These are phyloP conservation scores for Rutstroemia sp. DNA, from an alignment of 2,329 filamentous ascomycete genomes.

Conservation along the genomic window DNA sequence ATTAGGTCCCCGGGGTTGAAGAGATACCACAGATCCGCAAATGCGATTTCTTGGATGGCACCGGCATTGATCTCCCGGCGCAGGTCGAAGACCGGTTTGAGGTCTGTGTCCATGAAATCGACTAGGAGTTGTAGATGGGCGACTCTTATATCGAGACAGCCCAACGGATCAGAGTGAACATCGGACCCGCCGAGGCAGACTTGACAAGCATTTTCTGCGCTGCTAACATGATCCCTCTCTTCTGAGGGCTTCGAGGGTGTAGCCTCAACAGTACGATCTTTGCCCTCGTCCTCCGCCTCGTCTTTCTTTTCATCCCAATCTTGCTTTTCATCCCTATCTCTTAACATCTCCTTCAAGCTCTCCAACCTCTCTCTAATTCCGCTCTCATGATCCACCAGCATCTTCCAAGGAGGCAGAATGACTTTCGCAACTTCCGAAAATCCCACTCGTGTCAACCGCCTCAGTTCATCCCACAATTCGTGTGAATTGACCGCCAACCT, in stretches of 20 bases:
- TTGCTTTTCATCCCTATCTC: neutral
- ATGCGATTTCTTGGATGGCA: neutral
- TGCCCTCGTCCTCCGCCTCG: no score
- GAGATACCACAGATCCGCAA: slow-evolving; percentile 7
- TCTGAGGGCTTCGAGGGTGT: neutral
- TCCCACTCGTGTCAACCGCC: neutral
- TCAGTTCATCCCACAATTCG: neutral
- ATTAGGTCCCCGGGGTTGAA: slow-evolving; percentile 8
- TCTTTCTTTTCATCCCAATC: neutral
- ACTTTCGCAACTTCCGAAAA: neutral
- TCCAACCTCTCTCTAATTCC: neutral
- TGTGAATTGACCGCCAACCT: slow-evolving; percentile 1
- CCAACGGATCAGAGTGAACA: neutral
- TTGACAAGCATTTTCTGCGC: neutral
- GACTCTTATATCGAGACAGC: slow-evolving; percentile 1
- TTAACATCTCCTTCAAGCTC: neutral
- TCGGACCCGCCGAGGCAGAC: neutral
- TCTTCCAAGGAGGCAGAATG: neutral
- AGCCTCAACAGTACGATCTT: no score
- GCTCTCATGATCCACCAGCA: neutral
- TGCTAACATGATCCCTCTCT: neutral
- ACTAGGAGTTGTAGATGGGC: neutral
- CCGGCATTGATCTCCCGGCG: neutral
- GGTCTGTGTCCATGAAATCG: slow-evolving; percentile 4
- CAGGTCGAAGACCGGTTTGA: slow-evolving; percentile 4